Evolutionary conservation across 2,329 filamentous ascomycete species (phyloP).

Genomic region (Shiraia sp.): DNA sequence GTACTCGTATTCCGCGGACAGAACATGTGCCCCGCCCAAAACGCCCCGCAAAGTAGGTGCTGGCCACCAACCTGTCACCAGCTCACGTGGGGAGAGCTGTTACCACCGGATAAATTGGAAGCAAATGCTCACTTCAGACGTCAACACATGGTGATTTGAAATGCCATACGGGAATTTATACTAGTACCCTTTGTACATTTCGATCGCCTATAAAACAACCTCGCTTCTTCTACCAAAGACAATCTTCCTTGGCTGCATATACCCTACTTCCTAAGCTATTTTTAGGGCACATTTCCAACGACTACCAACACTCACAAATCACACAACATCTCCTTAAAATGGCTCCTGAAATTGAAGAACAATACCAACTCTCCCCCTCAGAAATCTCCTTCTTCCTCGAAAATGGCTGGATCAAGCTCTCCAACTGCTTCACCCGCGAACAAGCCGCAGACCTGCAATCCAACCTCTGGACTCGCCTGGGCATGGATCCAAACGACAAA

Average conservation of each 20-base stretch:
- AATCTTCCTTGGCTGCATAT: no score
- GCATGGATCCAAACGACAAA: slow-evolving; percentile 66
- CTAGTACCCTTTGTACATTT: no score
- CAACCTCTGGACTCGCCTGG: slow-evolving; percentile 66
- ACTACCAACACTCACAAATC: neutral
- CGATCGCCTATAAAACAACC: no score
- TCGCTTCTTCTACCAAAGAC: no score
- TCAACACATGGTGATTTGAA: neutral
- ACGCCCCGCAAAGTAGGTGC: slow-evolving; percentile 16
- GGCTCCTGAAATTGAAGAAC: slow-evolving; percentile 19
- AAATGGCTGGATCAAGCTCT: slow-evolving; percentile 60
- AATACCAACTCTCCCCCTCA: slow-evolving; percentile 46
- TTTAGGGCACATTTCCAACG: neutral
- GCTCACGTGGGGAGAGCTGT: slow-evolving; percentile 14
- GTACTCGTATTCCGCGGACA: neutral
- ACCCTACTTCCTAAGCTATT: no score
- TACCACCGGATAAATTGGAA: slow-evolving; percentile 28
- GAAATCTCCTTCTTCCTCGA: slow-evolving; percentile 59
- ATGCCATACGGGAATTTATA: no score
- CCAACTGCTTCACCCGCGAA: slow-evolving; percentile 55
- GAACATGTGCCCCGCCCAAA: slow-evolving; percentile 23
- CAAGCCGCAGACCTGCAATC: slow-evolving; percentile 54
- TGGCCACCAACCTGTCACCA: neutral
- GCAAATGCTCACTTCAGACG: neutral
- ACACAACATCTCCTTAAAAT: slow-evolving; percentile 1